These are phyloP conservation scores for Neurospora tetraspora DNA, from an alignment of 495 filamentous ascomycete species.

Conservation along the genomic window DNA sequence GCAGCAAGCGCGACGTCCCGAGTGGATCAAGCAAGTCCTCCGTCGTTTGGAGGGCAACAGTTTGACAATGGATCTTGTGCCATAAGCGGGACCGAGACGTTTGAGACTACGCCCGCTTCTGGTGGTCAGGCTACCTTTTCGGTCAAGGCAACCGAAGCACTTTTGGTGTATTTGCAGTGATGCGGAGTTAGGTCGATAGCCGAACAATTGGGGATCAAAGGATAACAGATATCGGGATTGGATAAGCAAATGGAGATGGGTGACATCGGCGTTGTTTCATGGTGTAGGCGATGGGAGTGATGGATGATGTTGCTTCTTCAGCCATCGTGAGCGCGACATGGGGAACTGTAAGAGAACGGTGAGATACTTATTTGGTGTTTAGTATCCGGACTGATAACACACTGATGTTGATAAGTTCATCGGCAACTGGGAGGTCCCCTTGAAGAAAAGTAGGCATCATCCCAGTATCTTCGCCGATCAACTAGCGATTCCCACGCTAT, in stretches of 20 bases:
- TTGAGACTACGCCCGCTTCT: slow-evolving; percentile 30
- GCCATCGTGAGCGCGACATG: not conserved
- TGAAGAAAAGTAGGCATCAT: not conserved
- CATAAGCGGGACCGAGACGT: slow-evolving; percentile 31
- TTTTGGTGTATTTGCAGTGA: slow-evolving; percentile 41
- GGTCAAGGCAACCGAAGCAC: slow-evolving; percentile 43
- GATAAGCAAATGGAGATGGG: not conserved
- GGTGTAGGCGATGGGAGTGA: not conserved
- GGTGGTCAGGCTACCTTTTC: slow-evolving; percentile 37
- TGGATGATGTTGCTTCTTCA: not conserved
- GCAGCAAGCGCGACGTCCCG: slow-evolving; percentile 38
- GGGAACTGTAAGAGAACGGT: too few relatives aligned
- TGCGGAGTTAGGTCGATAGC: not conserved
- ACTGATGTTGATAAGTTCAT: not conserved
- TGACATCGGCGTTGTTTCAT: not conserved
- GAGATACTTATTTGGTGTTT: too few relatives aligned
- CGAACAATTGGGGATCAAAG: not conserved
- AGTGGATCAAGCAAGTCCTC: slow-evolving; percentile 36
- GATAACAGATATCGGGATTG: not conserved
- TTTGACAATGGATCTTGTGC: slow-evolving; percentile 46
- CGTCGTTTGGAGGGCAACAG: slow-evolving; percentile 42
- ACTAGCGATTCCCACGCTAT: not conserved
- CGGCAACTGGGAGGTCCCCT: not conserved
- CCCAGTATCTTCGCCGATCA: not conserved
- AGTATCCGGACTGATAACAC: not conserved